Base-by-base conservation (phyloP, 148 eudicot genomes). In the Arctostaphylos glauca region DNA sequence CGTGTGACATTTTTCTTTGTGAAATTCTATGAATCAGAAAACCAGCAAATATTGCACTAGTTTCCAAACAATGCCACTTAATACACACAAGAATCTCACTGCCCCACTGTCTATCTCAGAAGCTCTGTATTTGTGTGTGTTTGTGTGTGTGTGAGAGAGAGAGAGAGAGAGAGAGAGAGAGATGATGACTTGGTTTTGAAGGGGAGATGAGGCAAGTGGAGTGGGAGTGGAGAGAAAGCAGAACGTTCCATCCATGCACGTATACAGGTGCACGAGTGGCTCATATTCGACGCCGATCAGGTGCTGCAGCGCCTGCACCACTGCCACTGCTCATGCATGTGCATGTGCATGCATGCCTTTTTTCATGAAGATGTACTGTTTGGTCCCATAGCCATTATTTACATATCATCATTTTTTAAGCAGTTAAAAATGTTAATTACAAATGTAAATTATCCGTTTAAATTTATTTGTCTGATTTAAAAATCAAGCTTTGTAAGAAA, bases 241-340 rank as follows among this genome's bases (percentile, higher is more conserved):
- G 73, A 84, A 87, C 73, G 90, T 87, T 52, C 72, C 87, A 83
- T 89, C 87, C 90, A 87, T 89, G 90, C 91, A 80, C 60, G 82
- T 50, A 2, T 59, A 46, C n/a, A 59, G 81, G 43, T 44, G 71
- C 84, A 86, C 84, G 87, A 80, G 88, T 83, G 88, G 90, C 86
- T 87, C 90, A 86, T 62, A 79, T 58, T 86, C 82, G 75, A 78
- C 85, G 87, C 90, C 81, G 92, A 84, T 78, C 87, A 88, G 87
- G 89, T 90, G 89, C 90, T 86, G 89, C 87, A 44, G 43, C 87
- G 31, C 73, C 74, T 80, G 31, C 74, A 16, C 21, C 79, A 18
- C 72, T 38, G 89, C 43, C 77, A 84, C 86, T 74, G 73, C 73
- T 62, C 46, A 13, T 79, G 71, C 81, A 60, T 60, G 72, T 49